Evolutionary conservation across 2,329 filamentous ascomycete genomes (phyloP).

Genomic region (Bretziella fagacearum): DNA sequence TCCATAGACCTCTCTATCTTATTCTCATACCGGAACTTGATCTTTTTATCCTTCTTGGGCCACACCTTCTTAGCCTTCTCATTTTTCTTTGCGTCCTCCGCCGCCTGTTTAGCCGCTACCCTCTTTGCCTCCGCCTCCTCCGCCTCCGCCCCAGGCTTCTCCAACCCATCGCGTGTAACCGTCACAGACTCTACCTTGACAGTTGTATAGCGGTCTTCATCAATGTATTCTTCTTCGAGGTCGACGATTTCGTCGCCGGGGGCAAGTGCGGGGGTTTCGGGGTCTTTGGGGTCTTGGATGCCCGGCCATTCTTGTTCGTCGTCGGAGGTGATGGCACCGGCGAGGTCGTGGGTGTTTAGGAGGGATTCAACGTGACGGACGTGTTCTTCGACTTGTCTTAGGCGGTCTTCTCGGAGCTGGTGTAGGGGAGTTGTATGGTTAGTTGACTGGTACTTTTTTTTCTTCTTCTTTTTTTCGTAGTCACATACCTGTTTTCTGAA

Average conservation of each 20-base stretch:
- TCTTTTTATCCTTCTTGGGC: conserved; percentile 49
- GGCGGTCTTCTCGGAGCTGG: conserved; percentile 69
- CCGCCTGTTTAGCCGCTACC: conserved; percentile 21
- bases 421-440: not conserved
- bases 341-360: conserved; percentile 43
- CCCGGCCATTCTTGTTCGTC: conserved; percentile 39
- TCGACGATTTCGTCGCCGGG: conserved; percentile 41
- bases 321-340: conserved; percentile 37
- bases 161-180: conserved; percentile 56
- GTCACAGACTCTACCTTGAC: conserved; percentile 85
- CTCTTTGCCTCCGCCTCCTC: conserved; percentile 24
- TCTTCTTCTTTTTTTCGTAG: conserved; percentile 59
- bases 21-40: conserved; percentile 82
- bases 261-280: conserved; percentile 28
- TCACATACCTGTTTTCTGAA: conserved; percentile 55
- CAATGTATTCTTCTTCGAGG: conserved; percentile 84
- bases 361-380: conserved; percentile 59
- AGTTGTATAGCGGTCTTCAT: conserved; percentile 89
- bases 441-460: conserved; percentile 50
- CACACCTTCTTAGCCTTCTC: conserved; percentile 33
- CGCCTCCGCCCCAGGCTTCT: conserved; percentile 30
- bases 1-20: conserved; percentile 69
- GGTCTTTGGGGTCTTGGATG: conserved; percentile 34
- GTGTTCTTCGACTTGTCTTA: conserved; percentile 65
- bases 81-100: conserved; percentile 18